Percentiles rank a stretch among this genome's conserved stretches.
These are phyloP conservation scores for Ilyonectria destructans DNA, from an alignment of 2,329 filamentous ascomycete genomes.

Conservation along the genomic window DNA sequence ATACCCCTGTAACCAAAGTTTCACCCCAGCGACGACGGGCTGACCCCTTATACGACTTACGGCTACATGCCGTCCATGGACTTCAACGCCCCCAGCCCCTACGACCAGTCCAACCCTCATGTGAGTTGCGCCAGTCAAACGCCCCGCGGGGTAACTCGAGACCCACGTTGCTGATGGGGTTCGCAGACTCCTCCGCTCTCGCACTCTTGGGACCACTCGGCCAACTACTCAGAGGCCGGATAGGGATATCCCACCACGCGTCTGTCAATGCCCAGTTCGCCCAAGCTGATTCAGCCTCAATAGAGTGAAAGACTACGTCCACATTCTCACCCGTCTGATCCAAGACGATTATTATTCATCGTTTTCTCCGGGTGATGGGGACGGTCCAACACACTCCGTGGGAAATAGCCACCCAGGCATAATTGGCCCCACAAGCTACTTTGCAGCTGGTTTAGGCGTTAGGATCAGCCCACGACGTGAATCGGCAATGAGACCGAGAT, in stretches of 20 bases:
- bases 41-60: constrained; percentile 79
- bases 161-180: constrained; percentile 66
- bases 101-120: constrained; percentile 80
- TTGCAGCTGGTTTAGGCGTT: no score
- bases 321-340: no score
- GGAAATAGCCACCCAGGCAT: no score
- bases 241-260: constrained; percentile 80
- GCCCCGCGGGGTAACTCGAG: constrained; percentile 56
- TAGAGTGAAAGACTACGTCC: no score
- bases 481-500: no score
- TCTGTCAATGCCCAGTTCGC: constrained; percentile 80
- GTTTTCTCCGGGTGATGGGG: no score
- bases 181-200: constrained; percentile 83
- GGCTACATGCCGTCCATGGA: constrained; percentile 77
- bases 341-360: no score
- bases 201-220: constrained; percentile 80
- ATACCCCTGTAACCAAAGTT: no score
- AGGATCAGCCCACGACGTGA: no score
- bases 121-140: constrained; percentile 73
- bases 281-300: constrained; percentile 63
- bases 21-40: constrained; percentile 63
- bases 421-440: no score
- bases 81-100: constrained; percentile 72
- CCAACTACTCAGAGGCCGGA: constrained; percentile 73
- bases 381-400: no score